Evolutionary conservation across 768 basidiomycete genomes (phyloP), one percentile per base, ranked within the genome.

Genomic region (Lactarius deliciosus): DNA sequence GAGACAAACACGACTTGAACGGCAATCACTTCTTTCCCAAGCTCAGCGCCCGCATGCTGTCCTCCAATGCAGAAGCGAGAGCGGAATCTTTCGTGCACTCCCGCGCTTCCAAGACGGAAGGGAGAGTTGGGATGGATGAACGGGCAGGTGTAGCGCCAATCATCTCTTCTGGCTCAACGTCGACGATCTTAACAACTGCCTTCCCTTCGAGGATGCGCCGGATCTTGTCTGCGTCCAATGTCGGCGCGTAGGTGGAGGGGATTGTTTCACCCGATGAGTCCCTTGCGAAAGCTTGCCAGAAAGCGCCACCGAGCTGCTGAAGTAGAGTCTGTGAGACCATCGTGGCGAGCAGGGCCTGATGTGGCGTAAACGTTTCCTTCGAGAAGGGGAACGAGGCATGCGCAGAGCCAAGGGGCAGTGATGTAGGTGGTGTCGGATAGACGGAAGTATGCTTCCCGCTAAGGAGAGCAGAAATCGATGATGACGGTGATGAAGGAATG

Each of bases 261-360:
- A 73, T 32, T 75, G 66, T 0, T 71, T 64, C 11, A 73, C n/a
- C 57, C 30, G 45, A 36, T 50, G 77, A 71, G 16, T 72, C 71
- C 3, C 87, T 88, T n/a, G 87, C 82, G 77, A 95, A 95, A n/a
- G 94, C 94, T 68, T 94, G 91, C 89, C 91, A 91, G 79, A 95
- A 94, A 56, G 92, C 91, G n/a, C 79, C 74, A 5, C 89, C 87
- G 34, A 95, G 81, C 71, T 86, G 87, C 73, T 79, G 77, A 59
- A 91, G 71, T 30, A 96, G 77, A 0, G 93, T 92, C 78, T 93
- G 88, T 47, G 85, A 85, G 9, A 91, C 92, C 67, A 92, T 79
- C 20, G 85, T 83, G 16, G 91, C 92, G 25, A 87, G 79, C 71
- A 88, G 77, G 15, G 85, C 86, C 22, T 82, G 76, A 66, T 79